phyloP scores from a whole-genome alignment of 2,329 filamentous ascomycete species.

The Fusarium sp. region DNA sequence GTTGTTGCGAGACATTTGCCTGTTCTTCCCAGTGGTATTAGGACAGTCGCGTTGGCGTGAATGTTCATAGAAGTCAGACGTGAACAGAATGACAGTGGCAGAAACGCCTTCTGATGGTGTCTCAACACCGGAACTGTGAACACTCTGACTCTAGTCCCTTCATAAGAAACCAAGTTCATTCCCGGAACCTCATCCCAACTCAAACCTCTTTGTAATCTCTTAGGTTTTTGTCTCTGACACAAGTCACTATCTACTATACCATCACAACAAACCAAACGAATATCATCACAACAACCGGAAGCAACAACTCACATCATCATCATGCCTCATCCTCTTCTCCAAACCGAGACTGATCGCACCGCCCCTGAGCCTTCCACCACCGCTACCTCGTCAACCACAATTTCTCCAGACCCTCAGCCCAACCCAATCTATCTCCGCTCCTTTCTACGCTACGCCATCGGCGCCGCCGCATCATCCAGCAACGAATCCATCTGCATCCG shows the following conservation, averaged over 20 bases:
- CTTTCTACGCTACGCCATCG: not conserved
- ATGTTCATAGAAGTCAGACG: not conserved
- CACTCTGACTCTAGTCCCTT: fast-evolving
- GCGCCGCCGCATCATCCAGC: not conserved
- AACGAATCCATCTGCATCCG: not conserved
- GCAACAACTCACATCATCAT: not conserved
- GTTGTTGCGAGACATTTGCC: fast-evolving
- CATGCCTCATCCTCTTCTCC: not conserved
- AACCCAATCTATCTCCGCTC: not conserved
- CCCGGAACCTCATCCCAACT: fast-evolving
- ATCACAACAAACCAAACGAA: not conserved
- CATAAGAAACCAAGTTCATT: not conserved
- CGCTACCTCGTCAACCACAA: too few species aligned
- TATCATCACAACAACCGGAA: fast-evolving
- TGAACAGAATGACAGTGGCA: not conserved
- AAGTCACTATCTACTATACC: too few species aligned
- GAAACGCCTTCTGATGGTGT: not conserved
- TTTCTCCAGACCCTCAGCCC: not conserved
- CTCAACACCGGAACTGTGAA: fast-evolving
- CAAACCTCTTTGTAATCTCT: too few species aligned
- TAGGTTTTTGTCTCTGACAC: too few species aligned
- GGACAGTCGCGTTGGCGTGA: too few species aligned
- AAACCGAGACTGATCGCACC: not conserved
- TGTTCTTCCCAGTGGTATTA: not conserved
- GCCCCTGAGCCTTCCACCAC: not conserved